Base-by-base conservation (phyloP, 163 green algal genomes). In the Scenedesmus sp. region DNA sequence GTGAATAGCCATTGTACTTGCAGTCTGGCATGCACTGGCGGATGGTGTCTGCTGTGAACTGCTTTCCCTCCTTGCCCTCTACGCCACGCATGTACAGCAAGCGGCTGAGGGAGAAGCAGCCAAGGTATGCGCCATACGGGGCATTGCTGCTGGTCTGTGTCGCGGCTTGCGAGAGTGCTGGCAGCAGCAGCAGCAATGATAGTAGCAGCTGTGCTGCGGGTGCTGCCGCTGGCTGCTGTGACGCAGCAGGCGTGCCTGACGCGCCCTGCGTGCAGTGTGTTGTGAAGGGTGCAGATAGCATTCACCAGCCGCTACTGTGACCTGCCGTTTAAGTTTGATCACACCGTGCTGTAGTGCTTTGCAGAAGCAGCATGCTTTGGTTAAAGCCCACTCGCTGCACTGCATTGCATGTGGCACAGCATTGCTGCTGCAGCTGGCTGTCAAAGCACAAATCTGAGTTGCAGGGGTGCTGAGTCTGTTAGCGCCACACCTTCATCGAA, bases 31-130 rank as follows among this genome's bases (percentile, higher is more conserved):
- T 46, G 46, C 52, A 74, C 70, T 52, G 20, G 23, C 70, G 70
- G 20, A 79, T 79, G 3, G 23, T 52, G 18, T 79, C 90, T 94
- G 90, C 0, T 90, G 94, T 8, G 93, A 98, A n/a, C 20, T 98
- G 60, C 93, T 98, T 66, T 97, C 97, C 92, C 56, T 97, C 2
- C 96, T 97, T 76, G 92, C 95, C 34, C 93, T 95, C 26, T 96
- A 93, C 87, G 82, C 97, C 8, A 84, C 90, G 70, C 70, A 79
- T 15, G 23, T 79, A 79, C 23, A 79, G 70, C 70, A 79, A 52
- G 5, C 70, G 70, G 6, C 70, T 79, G 23, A 79, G 70, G 46
- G 70, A 79, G 23, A 79, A 79, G 70, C 70, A 79, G 70, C 70
- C 70, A 79, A 79, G 70, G 70, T 79, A 79, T 52, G 70, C 70